Conservation (phyloP, 176 grass and related monocot genomes). For the Neostapfia colusana region DNA sequence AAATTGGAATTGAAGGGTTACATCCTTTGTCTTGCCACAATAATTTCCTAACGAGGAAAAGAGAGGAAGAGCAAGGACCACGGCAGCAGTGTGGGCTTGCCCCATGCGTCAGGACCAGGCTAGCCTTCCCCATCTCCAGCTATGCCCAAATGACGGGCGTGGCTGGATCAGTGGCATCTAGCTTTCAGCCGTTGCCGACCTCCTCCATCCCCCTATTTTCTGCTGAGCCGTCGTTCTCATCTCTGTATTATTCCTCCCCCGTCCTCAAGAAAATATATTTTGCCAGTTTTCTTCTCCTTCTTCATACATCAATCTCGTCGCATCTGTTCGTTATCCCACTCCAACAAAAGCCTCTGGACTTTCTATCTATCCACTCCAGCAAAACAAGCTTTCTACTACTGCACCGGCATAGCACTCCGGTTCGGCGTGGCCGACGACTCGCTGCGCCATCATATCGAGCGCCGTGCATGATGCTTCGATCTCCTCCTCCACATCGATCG, state of each 20-base stretch:
- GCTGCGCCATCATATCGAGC: constrained; percentile 13
- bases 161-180: constrained; percentile 33
- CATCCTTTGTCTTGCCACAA: constrained; percentile 25
- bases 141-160: constrained; percentile 24
- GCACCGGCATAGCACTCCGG: not conserved
- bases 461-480: constrained; percentile 7
- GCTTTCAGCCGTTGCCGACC: not conserved
- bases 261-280: no score
- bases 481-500: constrained; percentile 1
- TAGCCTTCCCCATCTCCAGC: constrained; percentile 38
- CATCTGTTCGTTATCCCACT: constrained; percentile 2
- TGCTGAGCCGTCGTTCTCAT: constrained; percentile 42
- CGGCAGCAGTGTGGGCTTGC: not conserved
- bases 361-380: not conserved
- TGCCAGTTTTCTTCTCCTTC: not conserved
- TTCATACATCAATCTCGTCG: not conserved
- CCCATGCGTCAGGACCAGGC: constrained; percentile 47
- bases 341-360: not conserved
- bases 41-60: constrained; percentile 28
- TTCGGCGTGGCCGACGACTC: not conserved
- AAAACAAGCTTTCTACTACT: not conserved
- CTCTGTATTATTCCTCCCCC: not conserved
- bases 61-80: constrained; percentile 26
- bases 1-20: no score
- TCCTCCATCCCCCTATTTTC: constrained; percentile 25